These are phyloP conservation scores for Grosmannia huntii DNA, from an alignment of 2,329 filamentous ascomycete species.

Conservation along the genomic window DNA sequence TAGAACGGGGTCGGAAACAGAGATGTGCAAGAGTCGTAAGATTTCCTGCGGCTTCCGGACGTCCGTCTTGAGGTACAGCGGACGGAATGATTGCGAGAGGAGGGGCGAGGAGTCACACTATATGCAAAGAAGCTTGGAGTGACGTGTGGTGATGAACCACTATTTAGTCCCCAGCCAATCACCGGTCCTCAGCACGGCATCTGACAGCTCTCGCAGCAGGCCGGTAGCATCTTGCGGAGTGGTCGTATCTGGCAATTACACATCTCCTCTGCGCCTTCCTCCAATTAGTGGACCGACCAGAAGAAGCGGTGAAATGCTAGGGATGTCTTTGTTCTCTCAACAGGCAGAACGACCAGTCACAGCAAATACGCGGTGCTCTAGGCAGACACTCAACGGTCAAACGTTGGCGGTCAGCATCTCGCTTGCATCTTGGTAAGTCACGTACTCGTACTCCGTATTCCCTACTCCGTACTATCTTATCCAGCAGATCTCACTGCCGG, in stretches of 20 bases:
- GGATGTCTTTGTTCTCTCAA: not conserved
- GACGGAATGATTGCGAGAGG: not conserved
- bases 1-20: not conserved
- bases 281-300: not conserved
- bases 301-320: not conserved
- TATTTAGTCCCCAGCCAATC: not conserved
- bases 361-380: not conserved
- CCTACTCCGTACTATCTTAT: not conserved
- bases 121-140: conserved; percentile 1
- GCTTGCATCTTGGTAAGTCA: not conserved
- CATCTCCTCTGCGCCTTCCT: not conserved
- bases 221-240: not conserved
- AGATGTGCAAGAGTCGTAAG: not conserved
- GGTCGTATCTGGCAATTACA: not conserved
- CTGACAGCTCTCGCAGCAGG: not conserved
- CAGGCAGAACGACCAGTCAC: not conserved
- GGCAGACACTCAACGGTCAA: not conserved
- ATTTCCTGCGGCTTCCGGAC: not conserved
- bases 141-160: not conserved
- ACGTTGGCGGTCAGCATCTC: not conserved
- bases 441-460: no score
- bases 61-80: not conserved
- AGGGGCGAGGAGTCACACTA: not conserved
- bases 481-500: not conserved
- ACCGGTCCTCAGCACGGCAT: not conserved